Conservation (phyloP, 495 filamentous ascomycete species). For the Penicillium dipodomyicola region DNA sequence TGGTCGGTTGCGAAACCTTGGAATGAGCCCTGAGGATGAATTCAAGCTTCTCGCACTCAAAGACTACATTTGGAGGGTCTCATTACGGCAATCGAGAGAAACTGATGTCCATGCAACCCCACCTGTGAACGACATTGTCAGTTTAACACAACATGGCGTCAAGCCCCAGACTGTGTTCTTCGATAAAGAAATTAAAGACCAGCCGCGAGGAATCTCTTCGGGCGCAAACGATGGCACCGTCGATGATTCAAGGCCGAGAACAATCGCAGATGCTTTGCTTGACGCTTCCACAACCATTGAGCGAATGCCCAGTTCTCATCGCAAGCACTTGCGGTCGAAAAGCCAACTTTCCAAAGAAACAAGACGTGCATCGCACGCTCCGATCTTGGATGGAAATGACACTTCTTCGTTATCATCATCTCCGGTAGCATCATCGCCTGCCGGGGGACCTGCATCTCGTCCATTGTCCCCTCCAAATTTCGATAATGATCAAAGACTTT, state of each 20-base stretch:
- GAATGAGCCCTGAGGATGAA: conserved; percentile 82
- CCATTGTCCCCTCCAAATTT: conserved; percentile 42
- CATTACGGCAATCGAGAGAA: conserved; percentile 62
- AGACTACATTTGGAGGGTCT: conserved; percentile 90
- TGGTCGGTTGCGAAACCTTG: conserved; percentile 73
- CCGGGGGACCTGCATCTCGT: conserved; percentile 35
- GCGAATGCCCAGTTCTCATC: conserved; percentile 56
- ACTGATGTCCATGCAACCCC: conserved; percentile 33
- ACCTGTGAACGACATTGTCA: conserved; percentile 64
- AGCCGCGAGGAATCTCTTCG: conserved; percentile 41
- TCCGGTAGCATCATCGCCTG: conserved; percentile 41
- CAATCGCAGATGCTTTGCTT: conserved; percentile 84
- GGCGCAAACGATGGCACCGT: conserved; percentile 22
- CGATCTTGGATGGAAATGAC: conserved; percentile 26
- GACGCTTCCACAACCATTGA: conserved; percentile 92
- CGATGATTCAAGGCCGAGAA: conserved; percentile 56
- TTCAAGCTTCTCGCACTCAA: conserved; percentile 80
- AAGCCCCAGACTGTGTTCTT: conserved; percentile 90
- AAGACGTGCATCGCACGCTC: conserved; percentile 18
- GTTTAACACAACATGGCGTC: conserved; percentile 66
- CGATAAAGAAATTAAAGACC: conserved; percentile 60
- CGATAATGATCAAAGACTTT: conserved; percentile 30
- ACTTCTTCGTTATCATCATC: conserved; percentile 33
- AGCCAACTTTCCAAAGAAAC: conserved; percentile 50
- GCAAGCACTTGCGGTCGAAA: conserved; percentile 50